These are phyloP conservation scores for Metschnikowia cerradonensis DNA, from an alignment of 805 yeast genomes.

Conservation along the genomic window DNA sequence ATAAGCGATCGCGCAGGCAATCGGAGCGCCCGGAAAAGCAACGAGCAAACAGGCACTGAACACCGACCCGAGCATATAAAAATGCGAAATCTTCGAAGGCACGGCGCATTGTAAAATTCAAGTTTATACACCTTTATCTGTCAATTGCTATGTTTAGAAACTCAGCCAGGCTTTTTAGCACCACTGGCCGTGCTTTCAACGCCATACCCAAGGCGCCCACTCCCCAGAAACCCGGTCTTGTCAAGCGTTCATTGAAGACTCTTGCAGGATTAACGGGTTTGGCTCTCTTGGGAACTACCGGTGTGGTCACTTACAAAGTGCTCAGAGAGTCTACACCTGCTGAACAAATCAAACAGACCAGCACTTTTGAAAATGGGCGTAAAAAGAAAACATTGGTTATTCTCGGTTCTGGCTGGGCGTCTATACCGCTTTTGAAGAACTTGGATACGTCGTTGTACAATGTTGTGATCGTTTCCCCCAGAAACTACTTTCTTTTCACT, in stretches of 20 bases:
- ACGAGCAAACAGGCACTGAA: constrained; percentile 1
- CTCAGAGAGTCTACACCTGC: constrained; percentile 61
- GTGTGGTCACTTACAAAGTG: constrained; percentile 48
- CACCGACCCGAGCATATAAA: constrained; percentile 1
- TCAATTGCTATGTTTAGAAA: constrained; percentile 15
- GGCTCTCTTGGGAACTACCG: constrained; percentile 53
- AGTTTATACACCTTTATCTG: neutral
- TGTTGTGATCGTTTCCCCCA: constrained; percentile 86
- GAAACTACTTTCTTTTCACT: constrained; percentile 93
- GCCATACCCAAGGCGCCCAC: constrained; percentile 14
- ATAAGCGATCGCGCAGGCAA: constrained; percentile 1
- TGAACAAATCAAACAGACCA: constrained; percentile 58
- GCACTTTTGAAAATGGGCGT: constrained; percentile 51
- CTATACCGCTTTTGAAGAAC: constrained; percentile 77
- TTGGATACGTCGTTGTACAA: constrained; percentile 84
- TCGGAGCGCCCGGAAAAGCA: constrained; percentile 3
- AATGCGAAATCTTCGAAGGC: neutral
- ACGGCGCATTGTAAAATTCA: neutral
- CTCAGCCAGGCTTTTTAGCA: constrained; percentile 21
- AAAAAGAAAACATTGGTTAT: constrained; percentile 71
- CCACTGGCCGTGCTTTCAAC: constrained; percentile 22
- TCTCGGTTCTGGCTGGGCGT: constrained; percentile 94
- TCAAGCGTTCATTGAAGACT: constrained; percentile 44
- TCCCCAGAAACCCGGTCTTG: constrained; percentile 21
- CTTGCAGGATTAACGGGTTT: constrained; percentile 46